Evolutionary conservation across 2,329 filamentous ascomycete genomes (phyloP), one percentile per base, ranked within the genome.

Genomic region (Ilyonectria sp.): DNA sequence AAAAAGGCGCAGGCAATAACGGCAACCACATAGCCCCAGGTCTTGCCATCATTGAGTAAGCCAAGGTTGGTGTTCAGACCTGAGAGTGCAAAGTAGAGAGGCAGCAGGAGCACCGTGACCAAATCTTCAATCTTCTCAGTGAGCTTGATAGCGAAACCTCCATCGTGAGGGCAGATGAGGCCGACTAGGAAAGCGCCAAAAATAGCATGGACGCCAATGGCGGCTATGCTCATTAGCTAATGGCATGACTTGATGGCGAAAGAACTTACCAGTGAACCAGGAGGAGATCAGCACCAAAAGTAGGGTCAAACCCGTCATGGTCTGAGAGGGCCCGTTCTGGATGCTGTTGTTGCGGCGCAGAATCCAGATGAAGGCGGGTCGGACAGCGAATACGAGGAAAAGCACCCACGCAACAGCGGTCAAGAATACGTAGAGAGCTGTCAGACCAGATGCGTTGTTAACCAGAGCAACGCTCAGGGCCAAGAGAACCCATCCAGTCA

Each of bases 91-190:
- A 98, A 98, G 79, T 98, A 98, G 2, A 98, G 88, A 0, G 95
- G 95, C 10, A 98, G 80, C 73, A 98, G 94, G 1, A 98, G 83
- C 1, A 93, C 91, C 0, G 91, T 90, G 33, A 98, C 91, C 11
- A 98, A 83, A 86, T 98, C 95, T 79, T 98, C 95, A 66, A 98
- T 91, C 84, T 98, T 98, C 77, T 97, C 94, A 0, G 94, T 96
- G 46, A 97, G 84, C 72, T 95, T 95, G 80, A 97, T 96, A 23
- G 94, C 93, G 76, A 97, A 97, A 31, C 94, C 93, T 55, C 93
- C 92, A 65, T 97, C 93, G 76, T 96, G 94, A 0, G 95, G 95
- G 73, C 94, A 94, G 64, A 98, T 96, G 29, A 98, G 80, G 1
- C 95, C 95, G 47, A 95, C 89, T 65, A 98, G 86, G 78, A 98